Evolutionary conservation across 2,329 filamentous ascomycete genomes (phyloP).

Genomic region (Phyllosticta citribraziliensis): DNA sequence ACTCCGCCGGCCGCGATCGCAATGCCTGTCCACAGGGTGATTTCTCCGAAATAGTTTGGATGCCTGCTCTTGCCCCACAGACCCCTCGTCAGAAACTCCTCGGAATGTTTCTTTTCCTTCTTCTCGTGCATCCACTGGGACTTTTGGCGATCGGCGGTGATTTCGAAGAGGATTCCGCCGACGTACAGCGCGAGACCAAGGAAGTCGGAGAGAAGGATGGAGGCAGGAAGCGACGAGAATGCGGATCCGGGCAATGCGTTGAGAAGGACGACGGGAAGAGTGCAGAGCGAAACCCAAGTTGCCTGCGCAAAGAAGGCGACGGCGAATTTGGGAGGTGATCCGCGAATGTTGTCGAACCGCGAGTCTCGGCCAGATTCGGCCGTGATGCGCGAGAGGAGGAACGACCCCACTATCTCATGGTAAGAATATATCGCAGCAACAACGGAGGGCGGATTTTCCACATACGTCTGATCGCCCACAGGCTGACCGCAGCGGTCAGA

Average conservation of each 20-base stretch:
- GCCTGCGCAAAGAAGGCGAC: slow-evolving; percentile 52
- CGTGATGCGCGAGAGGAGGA: slow-evolving; percentile 53
- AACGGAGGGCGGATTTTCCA: slow-evolving; percentile 2
- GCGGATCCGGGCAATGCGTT: slow-evolving; percentile 50
- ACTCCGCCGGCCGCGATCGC: slow-evolving; percentile 50
- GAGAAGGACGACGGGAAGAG: slow-evolving; percentile 54
- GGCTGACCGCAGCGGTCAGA: slow-evolving; percentile 43
- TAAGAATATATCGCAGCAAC: not conserved
- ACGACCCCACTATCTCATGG: slow-evolving; percentile 46
- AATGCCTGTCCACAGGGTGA: slow-evolving; percentile 58
- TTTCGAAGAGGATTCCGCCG: slow-evolving; percentile 51
- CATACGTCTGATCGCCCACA: slow-evolving; percentile 55
- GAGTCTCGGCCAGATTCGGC: slow-evolving; percentile 48
- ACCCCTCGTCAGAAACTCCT: slow-evolving; percentile 55
- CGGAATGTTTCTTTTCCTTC: slow-evolving; percentile 55
- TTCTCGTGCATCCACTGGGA: slow-evolving; percentile 50
- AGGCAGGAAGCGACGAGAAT: slow-evolving; percentile 39
- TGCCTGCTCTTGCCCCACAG: slow-evolving; percentile 53
- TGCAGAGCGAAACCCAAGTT: slow-evolving; percentile 57
- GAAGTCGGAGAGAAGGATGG: slow-evolving; percentile 42
- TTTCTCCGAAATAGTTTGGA: slow-evolving; percentile 66
- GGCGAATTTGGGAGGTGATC: slow-evolving; percentile 42
- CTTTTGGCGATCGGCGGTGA: slow-evolving; percentile 56
- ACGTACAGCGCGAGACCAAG: slow-evolving; percentile 49
- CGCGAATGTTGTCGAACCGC: slow-evolving; percentile 46